Percentiles rank a stretch among this genome's conserved stretches.
Conservation (phyloP, 148 eudicot species). For the Nyssa sinensis region DNA sequence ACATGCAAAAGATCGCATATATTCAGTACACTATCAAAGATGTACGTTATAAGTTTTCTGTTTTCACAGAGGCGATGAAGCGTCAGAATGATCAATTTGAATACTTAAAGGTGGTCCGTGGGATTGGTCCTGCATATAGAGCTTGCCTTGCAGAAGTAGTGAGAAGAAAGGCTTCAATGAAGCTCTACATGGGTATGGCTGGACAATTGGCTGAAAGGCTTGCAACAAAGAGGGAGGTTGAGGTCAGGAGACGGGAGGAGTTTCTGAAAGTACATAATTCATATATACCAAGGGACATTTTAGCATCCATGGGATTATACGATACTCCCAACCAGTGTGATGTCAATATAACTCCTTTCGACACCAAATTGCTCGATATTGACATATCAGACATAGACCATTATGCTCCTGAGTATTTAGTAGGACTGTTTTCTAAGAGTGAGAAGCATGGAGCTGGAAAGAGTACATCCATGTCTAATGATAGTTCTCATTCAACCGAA, state of each 20-base stretch:
- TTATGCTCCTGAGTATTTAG: slow-evolving; percentile 81
- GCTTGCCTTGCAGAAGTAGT: slow-evolving; percentile 94
- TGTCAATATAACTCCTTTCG: slow-evolving; percentile 86
- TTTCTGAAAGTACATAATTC: slow-evolving; percentile 65
- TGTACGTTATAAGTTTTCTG: slow-evolving; percentile 80
- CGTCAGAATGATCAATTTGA: slow-evolving; percentile 84
- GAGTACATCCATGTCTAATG: slow-evolving; percentile 53
- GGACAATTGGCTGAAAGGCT: slow-evolving; percentile 97
- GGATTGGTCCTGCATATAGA: slow-evolving; percentile 78
- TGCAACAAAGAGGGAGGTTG: slow-evolving; percentile 83
- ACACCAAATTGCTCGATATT: slow-evolving; percentile 78
- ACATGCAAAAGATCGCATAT: slow-evolving; percentile 91
- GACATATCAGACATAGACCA: slow-evolving; percentile 76
- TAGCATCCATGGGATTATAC: slow-evolving; percentile 84
- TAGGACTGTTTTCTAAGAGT: slow-evolving; percentile 52
- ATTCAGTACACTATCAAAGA: slow-evolving; percentile 85
- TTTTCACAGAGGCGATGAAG: slow-evolving; percentile 89
- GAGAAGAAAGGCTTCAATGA: slow-evolving; percentile 90
- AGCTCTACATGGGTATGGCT: slow-evolving; percentile 98
- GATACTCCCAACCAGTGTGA: slow-evolving; percentile 92
- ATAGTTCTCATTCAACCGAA: slow-evolving; percentile 44
- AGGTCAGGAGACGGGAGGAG: slow-evolving; percentile 79
- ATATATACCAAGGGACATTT: slow-evolving; percentile 81
- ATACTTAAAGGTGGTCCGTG: slow-evolving; percentile 69
- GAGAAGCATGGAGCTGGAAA: slow-evolving; percentile 57